A percentile compares a stretch with the other conserved stretches of the same genome.
phyloP scores from a whole-genome alignment of 495 filamentous ascomycete genomes.

The Penicillium arizonense region DNA sequence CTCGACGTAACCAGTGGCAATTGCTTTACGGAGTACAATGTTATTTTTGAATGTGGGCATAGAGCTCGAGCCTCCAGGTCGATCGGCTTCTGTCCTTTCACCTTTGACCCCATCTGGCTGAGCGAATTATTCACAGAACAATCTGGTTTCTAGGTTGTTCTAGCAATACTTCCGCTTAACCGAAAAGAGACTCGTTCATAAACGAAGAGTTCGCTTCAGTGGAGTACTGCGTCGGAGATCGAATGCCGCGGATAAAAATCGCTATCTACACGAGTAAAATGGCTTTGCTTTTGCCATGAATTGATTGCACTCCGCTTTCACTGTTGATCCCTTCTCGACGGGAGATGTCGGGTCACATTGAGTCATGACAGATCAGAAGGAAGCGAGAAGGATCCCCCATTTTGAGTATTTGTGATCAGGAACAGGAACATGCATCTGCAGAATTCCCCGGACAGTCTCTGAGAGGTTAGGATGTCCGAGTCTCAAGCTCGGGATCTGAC shows the following conservation, averaged over 20 bases:
- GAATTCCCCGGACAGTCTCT: background rate
- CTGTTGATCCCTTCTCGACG: slow-evolving; percentile 10
- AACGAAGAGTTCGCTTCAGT: slow-evolving; percentile 8
- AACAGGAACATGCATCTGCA: background rate
- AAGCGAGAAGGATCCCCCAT: background rate
- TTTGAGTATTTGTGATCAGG: background rate
- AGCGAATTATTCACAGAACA: background rate
- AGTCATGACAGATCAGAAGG: background rate
- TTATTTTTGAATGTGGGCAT: background rate
- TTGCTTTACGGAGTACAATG: no score
- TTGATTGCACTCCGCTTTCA: background rate
- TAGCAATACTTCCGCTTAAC: slow-evolving; percentile 7
- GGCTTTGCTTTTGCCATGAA: slow-evolving; percentile 1
- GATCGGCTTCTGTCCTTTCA: background rate
- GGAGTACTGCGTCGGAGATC: slow-evolving; percentile 11
- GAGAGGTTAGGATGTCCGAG: background rate
- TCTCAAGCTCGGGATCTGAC: background rate
- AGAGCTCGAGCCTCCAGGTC: background rate
- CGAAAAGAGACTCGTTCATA: background rate
- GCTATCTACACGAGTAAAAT: background rate
- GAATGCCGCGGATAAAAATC: background rate
- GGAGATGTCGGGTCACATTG: background rate
- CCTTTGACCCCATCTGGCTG: background rate
- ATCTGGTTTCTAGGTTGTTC: slow-evolving; percentile 5
- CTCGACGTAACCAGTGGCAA: no score